phyloP scores from a whole-genome alignment of 805 yeast genomes.

The Candida argentea region DNA sequence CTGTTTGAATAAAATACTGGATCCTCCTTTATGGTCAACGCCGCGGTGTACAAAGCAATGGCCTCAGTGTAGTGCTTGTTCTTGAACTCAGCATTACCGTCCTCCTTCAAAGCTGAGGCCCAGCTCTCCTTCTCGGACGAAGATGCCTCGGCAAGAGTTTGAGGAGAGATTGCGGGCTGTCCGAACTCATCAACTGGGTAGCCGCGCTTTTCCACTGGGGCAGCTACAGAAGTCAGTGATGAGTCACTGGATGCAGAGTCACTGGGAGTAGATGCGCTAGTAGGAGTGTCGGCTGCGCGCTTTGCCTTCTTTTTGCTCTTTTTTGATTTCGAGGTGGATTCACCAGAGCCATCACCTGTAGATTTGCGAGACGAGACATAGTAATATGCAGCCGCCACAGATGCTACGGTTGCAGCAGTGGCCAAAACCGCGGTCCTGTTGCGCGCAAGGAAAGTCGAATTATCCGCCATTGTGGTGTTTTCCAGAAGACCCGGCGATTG shows the following conservation, averaged over 20 bases:
- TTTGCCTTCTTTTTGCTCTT: conserved; percentile 1
- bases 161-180: conserved; percentile 46
- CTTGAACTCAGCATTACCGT: conserved; percentile 78
- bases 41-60: conserved; percentile 66
- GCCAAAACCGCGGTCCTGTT: conserved; percentile 58
- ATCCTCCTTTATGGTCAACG: conserved; percentile 66
- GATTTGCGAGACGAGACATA: conserved; percentile 28
- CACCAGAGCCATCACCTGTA: conserved; percentile 9
- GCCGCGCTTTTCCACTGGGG: conserved; percentile 4
- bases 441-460: conserved; percentile 30
- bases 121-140: conserved; percentile 47
- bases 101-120: conserved; percentile 75
- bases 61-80: conserved; percentile 64
- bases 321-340: conserved; percentile 1
- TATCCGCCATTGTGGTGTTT: conserved; percentile 5
- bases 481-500: not conserved
- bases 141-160: conserved; percentile 33
- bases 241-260: conserved; percentile 8
- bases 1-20: conserved; percentile 91
- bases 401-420: conserved; percentile 52
- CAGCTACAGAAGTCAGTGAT: too few relatives aligned
- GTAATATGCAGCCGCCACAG: conserved; percentile 55
- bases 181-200: conserved; percentile 52
- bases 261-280: conserved; percentile 16
- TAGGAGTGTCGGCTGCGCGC: conserved; percentile 8